Evolutionary conservation across 148 eudicot species (phyloP), one percentile per base, ranked within the genome.

Genomic region (Chenopodium suecicum): DNA sequence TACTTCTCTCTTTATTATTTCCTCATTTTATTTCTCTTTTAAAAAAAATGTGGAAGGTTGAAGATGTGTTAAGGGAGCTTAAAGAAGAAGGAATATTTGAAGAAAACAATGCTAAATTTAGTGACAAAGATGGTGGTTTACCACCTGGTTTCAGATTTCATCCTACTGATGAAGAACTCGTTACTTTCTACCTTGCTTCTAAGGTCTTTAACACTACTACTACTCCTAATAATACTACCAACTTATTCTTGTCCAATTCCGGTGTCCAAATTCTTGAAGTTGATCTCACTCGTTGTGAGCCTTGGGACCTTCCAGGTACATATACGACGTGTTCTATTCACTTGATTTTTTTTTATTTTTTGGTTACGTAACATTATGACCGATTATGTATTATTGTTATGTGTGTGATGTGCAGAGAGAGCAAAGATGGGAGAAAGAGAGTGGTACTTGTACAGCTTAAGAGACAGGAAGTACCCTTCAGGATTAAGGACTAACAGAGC

Each of bases 251-350:
- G 82, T 84, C 79, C 34, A 80, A 80, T 66, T 58, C 27, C 10
- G 60, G 44, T 0, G 73, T 90, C 48, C 63, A 88, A 23, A 91
- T 94, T 78, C 90, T 90, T 62, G 91, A 94, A 76, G 92, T 92
- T 31, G 96, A 94, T 81, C 93, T 94, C 86, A 94, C 91, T 86
- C 72, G 90, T 13, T 90, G 90, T 34, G 97, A 94, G 73, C 98
- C 98, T 11, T 94, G 98, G 98, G 92, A 94, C 13, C 94, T 94
- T 76, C 98, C 98, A 19, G 97, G 98, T 94, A 85, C n/a, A 7
- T 48, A 9, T 23, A 2, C 9, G 22, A 19, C 20, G 1, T 14
- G 62, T 56, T 56, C 20, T 34, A 2, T 62, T 62, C 27, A 20
- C 25, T 2, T 20, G 25, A 22, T 62, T 2, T 62, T 62, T 62